A percentile compares a stretch with the other conserved stretches of the same genome.
Evolutionary conservation across 208 protist genomes (phyloP).

Genomic region (Acanthamoeba royreba): DNA sequence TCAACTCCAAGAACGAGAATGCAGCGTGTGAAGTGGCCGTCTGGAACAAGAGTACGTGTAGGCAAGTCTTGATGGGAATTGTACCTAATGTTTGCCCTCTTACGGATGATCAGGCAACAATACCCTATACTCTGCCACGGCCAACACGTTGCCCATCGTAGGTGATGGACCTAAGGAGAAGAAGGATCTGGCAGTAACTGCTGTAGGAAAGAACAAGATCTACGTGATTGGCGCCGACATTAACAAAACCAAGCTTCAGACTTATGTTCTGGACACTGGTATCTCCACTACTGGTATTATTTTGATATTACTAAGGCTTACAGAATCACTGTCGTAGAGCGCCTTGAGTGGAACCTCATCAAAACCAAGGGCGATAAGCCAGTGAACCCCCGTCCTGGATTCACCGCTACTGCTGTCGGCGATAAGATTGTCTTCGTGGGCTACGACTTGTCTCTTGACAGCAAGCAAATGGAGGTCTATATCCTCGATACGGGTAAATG

Average conservation of each 20-base stretch:
- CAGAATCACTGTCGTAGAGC: not conserved
- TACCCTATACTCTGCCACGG: not conserved
- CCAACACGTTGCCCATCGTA: not conserved
- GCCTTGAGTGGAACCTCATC: not conserved
- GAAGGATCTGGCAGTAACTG: not conserved
- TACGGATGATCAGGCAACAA: not conserved
- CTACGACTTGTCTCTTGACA: not conserved
- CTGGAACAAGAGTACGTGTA: not conserved
- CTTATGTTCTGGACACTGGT: not conserved
- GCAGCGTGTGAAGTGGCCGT: not conserved
- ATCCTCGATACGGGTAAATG: not conserved
- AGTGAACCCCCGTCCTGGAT: not conserved
- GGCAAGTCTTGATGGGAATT: not conserved
- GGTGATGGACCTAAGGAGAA: not conserved
- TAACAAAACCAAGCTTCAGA: not conserved
- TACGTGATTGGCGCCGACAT: not conserved
- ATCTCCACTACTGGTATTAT: not conserved
- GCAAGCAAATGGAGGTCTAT: not conserved
- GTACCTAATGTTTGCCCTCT: not conserved
- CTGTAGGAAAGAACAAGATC: not conserved
- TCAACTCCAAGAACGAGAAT: not conserved
- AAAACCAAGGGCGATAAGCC: conserved; percentile 13
- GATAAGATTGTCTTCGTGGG: not conserved
- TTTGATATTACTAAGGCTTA: not conserved
- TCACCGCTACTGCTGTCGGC: not conserved